These are phyloP conservation scores for Millerozyma miso DNA, from an alignment of 805 yeast genomes.

Conservation along the genomic window DNA sequence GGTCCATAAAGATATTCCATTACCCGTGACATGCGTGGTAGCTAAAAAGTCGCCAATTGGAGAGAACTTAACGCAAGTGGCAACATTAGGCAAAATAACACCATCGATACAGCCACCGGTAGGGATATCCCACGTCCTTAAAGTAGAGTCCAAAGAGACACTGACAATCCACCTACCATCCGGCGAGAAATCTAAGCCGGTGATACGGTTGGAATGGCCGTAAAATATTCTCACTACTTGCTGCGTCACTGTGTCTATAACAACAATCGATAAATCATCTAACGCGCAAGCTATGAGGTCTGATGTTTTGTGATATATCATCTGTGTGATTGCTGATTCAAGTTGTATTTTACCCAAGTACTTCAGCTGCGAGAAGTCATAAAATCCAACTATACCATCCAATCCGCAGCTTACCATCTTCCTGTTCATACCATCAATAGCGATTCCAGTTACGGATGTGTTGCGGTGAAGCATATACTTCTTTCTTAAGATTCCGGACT, in stretches of 20 bases:
- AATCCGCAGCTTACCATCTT: constrained; percentile 82
- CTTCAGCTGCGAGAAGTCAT: constrained; percentile 72
- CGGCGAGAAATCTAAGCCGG: constrained; percentile 85
- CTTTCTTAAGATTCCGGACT: constrained; percentile 80
- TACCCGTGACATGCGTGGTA: constrained; percentile 85
- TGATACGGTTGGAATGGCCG: constrained; percentile 88
- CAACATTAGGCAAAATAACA: constrained; percentile 70
- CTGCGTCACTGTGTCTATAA: constrained; percentile 78
- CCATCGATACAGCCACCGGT: constrained; percentile 97
- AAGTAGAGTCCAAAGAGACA: constrained; percentile 76
- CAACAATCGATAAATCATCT: constrained; percentile 80
- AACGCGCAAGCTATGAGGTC: constrained; percentile 81
- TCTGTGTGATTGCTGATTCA: constrained; percentile 70
- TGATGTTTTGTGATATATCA: constrained; percentile 77
- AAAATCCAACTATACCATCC: constrained; percentile 85
- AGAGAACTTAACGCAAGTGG: constrained; percentile 73
- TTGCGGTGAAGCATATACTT: constrained; percentile 60
- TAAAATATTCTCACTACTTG: constrained; percentile 78
- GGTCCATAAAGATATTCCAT: constrained; percentile 91
- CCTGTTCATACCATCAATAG: constrained; percentile 86
- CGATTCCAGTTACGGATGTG: constrained; percentile 81
- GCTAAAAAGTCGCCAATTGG: constrained; percentile 89
- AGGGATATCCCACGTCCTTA: constrained; percentile 96
- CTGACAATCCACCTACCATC: constrained; percentile 94
- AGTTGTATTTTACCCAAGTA: constrained; percentile 63